These are phyloP conservation scores for Mucor indicus DNA, from an alignment of 371 early-diverging fungal species.

Conservation along the genomic window DNA sequence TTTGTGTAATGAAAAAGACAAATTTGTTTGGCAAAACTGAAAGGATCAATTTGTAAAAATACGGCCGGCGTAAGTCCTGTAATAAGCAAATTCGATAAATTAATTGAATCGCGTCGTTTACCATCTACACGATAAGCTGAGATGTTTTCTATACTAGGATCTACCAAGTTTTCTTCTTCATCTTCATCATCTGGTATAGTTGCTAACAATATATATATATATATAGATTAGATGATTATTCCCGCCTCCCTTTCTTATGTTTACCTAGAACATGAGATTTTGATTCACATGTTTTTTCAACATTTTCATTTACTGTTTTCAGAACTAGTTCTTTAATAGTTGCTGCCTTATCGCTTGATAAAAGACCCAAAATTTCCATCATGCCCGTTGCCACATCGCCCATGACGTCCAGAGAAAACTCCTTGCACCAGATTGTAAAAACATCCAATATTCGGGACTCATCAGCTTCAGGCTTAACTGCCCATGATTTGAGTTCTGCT, in stretches of 20 bases:
- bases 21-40: slow-evolving; percentile 68
- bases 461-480: neutral
- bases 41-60: slow-evolving; percentile 60
- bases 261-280: no score
- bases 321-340: slow-evolving; percentile 27
- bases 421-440: slow-evolving; percentile 26
- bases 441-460: slow-evolving; percentile 28
- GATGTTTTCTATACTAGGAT: slow-evolving; percentile 18
- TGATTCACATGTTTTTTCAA: slow-evolving; percentile 9
- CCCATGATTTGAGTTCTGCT: slow-evolving; percentile 47
- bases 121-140: neutral
- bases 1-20: slow-evolving; percentile 62
- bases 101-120: slow-evolving; percentile 24
- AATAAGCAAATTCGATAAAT: slow-evolving; percentile 48
- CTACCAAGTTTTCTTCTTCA: neutral
- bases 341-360: no score
- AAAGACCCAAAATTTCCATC: slow-evolving; percentile 27
- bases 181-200: no score
- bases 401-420: slow-evolving; percentile 30
- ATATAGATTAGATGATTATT: no score
- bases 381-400: slow-evolving; percentile 45
- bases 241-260: no score
- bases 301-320: slow-evolving; percentile 28
- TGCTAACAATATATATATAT: no score
- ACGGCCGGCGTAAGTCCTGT: slow-evolving; percentile 64